Evolutionary conservation across 345 rosid species (phyloP), one percentile per base, ranked within the genome.

Genomic region (Rhodamnia rubescens): DNA sequence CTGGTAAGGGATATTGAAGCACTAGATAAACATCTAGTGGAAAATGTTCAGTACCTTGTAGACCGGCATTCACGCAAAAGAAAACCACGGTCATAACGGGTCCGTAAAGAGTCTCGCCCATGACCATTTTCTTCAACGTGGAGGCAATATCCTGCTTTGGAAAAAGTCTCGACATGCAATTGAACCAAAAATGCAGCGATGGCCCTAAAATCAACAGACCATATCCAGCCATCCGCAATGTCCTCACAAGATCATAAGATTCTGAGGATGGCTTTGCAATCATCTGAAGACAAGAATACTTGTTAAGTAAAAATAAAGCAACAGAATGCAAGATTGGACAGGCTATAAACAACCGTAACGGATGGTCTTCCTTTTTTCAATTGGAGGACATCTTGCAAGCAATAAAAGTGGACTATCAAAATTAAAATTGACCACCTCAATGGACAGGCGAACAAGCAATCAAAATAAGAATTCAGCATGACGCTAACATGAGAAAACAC

Each of bases 111-210:
- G 91, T 83, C 90, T 94, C 96, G 44, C 95, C 99, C 95, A 98
- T 87, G 74, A 91, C 89, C 90, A 95, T 96, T 90, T 96, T 98
- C 95, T 96, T 98, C 84, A 95, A 91, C 7, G 95, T 96, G 14
- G 97, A 90, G 42, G 92, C 85, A 86, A 94, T 82, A 91, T 98
- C 99, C 85, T 89, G 90, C 89, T 94, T 94, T 0, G 99, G 99
- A 84, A 96, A 92, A 80, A 86, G 86, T 74, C 88, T 93, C 29
- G 98, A 95, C 92, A 98, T 86, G 81, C 94, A 88, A 85, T 92
- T 95, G 92, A 96, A 96, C 99, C 98, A 95, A 84, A 91, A 91
- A 85, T 96, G 98, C 87, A 98, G 91, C 0, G 97, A 87, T 42
- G 99, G 99, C 88, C 99, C 99, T 27, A 96, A 85, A 42, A 98